Base-by-base conservation (phyloP, 2,329 filamentous ascomycete genomes). In the Magnaporthiopsis poae region DNA sequence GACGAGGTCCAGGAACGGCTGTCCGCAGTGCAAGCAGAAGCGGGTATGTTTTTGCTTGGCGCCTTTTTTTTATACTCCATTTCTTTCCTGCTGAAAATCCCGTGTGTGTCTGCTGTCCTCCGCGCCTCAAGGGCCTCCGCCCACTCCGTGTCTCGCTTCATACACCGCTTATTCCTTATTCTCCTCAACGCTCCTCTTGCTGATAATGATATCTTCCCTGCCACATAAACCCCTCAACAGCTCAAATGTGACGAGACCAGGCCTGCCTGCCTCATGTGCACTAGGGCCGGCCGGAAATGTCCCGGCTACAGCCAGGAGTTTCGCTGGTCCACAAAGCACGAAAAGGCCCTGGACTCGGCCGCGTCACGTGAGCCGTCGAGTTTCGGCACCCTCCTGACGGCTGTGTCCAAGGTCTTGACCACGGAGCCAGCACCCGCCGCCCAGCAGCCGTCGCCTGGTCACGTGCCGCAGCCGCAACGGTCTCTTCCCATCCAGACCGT, bases 241-340 rank as follows among this genome's bases (percentile, higher is more conserved):
- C 65, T 75, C 25, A 75, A 75, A 72, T 76, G 74, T 66, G 74
- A 76, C 68, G 74, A 76, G 69, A 70, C 71, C 1, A 65, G 68
- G 59, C 74, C 74, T 1, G 68, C 69, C 31, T 76, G 74, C 61
- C 70, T 68, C 25, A 73, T 72, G 67, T 76, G 74, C 68, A 33
- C 71, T n/a, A 71, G 71, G 25, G 71, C 72, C n/a, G 71, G 71
- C 9, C 71, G 74, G 29, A 68, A 70, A 29, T 76, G 74, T 52
- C 72, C 72, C 15, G 74, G 74, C 0, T 76, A 75, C 65, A 69
- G 69, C 15, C 71, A 75, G 29, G 74, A 74, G 27, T 73, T 79
- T 61, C 76, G 75, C 56, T 80, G 78, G 78, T 79, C 78, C 0
- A 79, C 77, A 68, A 80, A 79, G 61, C 76, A 80, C 66, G 77